Evolutionary conservation across 2,329 filamentous ascomycete genomes (phyloP).

Genomic region (Rhinocladiella similis): DNA sequence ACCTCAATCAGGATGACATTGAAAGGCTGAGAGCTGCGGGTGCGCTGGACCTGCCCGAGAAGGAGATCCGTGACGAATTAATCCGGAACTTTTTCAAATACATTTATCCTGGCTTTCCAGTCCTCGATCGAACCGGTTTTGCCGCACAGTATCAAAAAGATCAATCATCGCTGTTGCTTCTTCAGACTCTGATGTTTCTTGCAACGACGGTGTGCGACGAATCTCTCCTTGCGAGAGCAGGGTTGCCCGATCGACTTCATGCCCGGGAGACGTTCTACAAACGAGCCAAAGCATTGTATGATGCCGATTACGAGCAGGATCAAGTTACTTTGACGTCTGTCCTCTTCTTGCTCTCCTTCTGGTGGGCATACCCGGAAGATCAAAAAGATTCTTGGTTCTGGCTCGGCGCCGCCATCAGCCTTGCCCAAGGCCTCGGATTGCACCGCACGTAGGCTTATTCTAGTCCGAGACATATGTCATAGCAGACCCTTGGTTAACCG

Average conservation of each 20-base stretch:
- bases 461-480: neutral
- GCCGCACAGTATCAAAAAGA: conserved; percentile 14
- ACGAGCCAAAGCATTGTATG: conserved; percentile 32
- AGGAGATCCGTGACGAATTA: conserved; percentile 22
- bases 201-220: conserved; percentile 28
- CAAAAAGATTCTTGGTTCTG: conserved; percentile 34
- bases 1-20: neutral
- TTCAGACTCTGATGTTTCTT: conserved; percentile 30
- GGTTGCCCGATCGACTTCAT: conserved; percentile 27
- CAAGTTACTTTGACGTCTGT: conserved; percentile 28
- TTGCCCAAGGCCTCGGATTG: conserved; percentile 32
- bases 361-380: conserved; percentile 32
- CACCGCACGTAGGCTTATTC: conserved; percentile 28
- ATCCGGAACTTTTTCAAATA: conserved; percentile 29
- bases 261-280: conserved; percentile 31
- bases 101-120: conserved; percentile 24
- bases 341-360: conserved; percentile 21
- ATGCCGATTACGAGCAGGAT: conserved; percentile 32
- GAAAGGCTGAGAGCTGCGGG: conserved; percentile 7
- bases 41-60: conserved; percentile 24
- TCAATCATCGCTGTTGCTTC: conserved; percentile 25
- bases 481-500: neutral
- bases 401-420: conserved; percentile 29
- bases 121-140: conserved; percentile 29
- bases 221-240: conserved; percentile 23